phyloP scores from a whole-genome alignment of 1,284 basidiomycete species.

The Xerocomus amazonicus region DNA sequence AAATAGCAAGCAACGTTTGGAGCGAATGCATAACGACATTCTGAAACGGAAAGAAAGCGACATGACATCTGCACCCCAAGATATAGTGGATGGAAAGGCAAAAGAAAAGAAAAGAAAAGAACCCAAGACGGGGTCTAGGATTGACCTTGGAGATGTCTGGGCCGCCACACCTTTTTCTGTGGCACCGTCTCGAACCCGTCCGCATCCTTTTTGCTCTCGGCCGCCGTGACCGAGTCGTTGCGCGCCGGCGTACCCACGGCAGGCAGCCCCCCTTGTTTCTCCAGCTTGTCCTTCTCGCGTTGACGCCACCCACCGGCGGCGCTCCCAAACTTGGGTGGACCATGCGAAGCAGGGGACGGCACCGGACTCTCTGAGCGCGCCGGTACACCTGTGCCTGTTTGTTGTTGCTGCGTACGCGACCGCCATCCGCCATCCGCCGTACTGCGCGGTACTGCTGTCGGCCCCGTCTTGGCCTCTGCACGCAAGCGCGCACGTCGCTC shows the following conservation, averaged over 20 bases:
- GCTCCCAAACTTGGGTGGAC: constrained; percentile 37
- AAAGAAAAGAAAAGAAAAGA: too few relatives aligned
- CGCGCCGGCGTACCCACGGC: constrained; percentile 24
- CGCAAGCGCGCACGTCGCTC: constrained; percentile 42
- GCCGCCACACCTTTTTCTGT: constrained; percentile 43
- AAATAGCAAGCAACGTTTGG: too few relatives aligned
- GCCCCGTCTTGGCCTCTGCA: constrained; percentile 25
- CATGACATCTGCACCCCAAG: too few relatives aligned
- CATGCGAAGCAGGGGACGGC: constrained; percentile 29
- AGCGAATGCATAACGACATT: too few relatives aligned
- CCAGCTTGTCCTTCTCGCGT: constrained; percentile 43
- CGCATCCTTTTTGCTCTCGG: constrained; percentile 48
- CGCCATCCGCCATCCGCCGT: constrained; percentile 13
- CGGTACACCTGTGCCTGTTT: constrained; percentile 28
- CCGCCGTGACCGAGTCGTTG: constrained; percentile 37
- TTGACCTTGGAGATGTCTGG: constrained; percentile 30
- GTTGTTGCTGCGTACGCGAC: constrained; percentile 22
- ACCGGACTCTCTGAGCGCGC: constrained; percentile 31
- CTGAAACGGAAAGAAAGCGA: too few relatives aligned
- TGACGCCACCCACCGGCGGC: constrained; percentile 50
- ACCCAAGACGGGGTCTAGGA: too few relatives aligned
- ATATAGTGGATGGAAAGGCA: too few relatives aligned
- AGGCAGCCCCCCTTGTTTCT: constrained; percentile 20
- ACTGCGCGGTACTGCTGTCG: not conserved
- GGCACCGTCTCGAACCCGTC: constrained; percentile 71